These are phyloP conservation scores for Andrographis paniculata DNA, from an alignment of 305 asterid species.

Conservation along the genomic window DNA sequence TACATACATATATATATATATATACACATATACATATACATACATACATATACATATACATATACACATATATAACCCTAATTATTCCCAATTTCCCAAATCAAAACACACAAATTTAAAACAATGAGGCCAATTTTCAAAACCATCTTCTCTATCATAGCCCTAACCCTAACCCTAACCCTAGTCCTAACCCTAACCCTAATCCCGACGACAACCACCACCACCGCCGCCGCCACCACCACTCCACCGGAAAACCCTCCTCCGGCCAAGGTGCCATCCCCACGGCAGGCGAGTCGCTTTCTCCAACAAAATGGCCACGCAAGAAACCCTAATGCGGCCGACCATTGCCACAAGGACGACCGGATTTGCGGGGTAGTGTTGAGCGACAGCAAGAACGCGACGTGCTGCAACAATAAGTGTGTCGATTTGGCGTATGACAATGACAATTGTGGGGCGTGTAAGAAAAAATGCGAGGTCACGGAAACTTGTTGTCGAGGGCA, in stretches of 20 bases:
- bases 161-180: slow-evolving; percentile 29
- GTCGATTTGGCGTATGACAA: slow-evolving; percentile 34
- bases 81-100: not conserved
- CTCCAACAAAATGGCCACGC: slow-evolving; percentile 23
- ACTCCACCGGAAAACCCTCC: not conserved
- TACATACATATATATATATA: slow-evolving; percentile 9
- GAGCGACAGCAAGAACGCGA: slow-evolving; percentile 31
- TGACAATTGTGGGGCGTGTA: slow-evolving; percentile 58
- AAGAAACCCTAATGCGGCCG: slow-evolving; percentile 45
- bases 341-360: slow-evolving; percentile 46
- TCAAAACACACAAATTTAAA: slow-evolving; percentile 12
- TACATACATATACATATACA: slow-evolving; percentile 8
- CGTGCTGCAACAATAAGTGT: slow-evolving; percentile 70
- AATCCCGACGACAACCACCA: slow-evolving; percentile 25
- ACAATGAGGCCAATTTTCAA: slow-evolving; percentile 39
- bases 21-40: no score
- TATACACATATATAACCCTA: not conserved
- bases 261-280: not conserved
- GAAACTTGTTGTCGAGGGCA: slow-evolving; percentile 53
- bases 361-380: slow-evolving; percentile 26
- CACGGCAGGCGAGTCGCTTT: slow-evolving; percentile 31
- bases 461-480: slow-evolving; percentile 40
- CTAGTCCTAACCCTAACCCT: slow-evolving; percentile 29
- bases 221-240: slow-evolving; percentile 18
- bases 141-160: slow-evolving; percentile 20